These are phyloP conservation scores for Chenopodium formosanum DNA, from an alignment of 148 eudicot species.

Conservation along the genomic window DNA sequence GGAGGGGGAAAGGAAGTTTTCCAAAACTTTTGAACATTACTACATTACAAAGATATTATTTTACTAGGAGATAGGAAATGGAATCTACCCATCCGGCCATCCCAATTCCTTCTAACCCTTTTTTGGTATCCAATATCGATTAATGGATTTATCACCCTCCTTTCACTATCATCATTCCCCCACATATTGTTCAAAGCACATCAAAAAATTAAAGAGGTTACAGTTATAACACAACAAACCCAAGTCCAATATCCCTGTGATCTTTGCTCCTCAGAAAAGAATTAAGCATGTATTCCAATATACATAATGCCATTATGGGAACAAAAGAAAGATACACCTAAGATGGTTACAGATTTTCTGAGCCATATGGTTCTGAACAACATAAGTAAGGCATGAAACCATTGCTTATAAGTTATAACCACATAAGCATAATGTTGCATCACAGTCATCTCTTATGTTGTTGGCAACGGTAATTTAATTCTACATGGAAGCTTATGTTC, in stretches of 20 bases:
- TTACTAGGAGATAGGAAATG: too few species aligned
- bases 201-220: not conserved
- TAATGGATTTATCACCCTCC: not conserved
- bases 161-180: not conserved
- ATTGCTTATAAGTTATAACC: too few species aligned
- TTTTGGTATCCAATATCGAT: not conserved
- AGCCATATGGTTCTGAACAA: too few species aligned
- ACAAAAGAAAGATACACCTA: not conserved
- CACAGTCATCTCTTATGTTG: not conserved
- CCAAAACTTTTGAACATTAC: too few species aligned
- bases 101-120: too few species aligned
- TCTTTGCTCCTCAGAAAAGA: not conserved
- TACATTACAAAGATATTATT: too few species aligned
- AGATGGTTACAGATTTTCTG: not conserved
- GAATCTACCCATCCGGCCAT: too few species aligned
- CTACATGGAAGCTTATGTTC: conserved; percentile 1
- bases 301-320: not conserved
- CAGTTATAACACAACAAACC: not conserved
- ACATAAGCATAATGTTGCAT: too few species aligned
- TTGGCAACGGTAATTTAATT: not conserved
- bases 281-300: not conserved
- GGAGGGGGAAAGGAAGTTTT: too few species aligned
- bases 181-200: not conserved
- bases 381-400: too few species aligned
- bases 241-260: not conserved